A percentile compares a stretch with the other conserved stretches of the same genome.
Evolutionary conservation across 2,329 filamentous ascomycete genomes (phyloP).

Genomic region (Paracoccidioides lutzii): DNA sequence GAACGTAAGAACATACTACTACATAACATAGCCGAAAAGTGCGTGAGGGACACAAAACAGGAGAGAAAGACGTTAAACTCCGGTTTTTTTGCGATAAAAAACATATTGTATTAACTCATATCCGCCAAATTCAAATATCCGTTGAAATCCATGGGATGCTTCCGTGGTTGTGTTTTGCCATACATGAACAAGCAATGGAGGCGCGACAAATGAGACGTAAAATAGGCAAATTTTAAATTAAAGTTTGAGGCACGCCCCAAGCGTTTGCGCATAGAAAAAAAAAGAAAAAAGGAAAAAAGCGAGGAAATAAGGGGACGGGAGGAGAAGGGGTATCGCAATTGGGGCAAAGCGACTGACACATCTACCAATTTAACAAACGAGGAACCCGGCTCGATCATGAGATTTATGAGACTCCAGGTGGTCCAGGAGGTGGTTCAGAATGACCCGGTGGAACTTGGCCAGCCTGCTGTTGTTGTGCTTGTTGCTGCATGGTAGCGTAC

Average conservation of each 20-base stretch:
- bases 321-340: neutral
- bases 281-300: neutral
- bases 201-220: neutral
- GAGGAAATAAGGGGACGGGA: neutral
- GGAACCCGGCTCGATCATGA: neutral
- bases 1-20: neutral
- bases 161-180: neutral
- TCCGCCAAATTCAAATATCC: neutral
- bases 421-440: slow-evolving; percentile 16
- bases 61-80: neutral
- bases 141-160: neutral
- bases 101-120: neutral
- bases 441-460: slow-evolving; percentile 9
- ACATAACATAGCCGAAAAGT: neutral
- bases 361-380: neutral
- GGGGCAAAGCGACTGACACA: neutral
- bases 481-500: slow-evolving; percentile 57
- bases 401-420: slow-evolving; percentile 12
- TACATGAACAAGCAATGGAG: neutral
- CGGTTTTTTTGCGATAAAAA: neutral
- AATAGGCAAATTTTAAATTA: neutral
- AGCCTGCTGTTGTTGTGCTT: slow-evolving; percentile 30
- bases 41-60: neutral
- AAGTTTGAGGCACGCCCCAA: neutral
- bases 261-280: neutral